Conservation (phyloP, 2,329 filamentous ascomycete species). For the Cytospora piceicola region DNA sequence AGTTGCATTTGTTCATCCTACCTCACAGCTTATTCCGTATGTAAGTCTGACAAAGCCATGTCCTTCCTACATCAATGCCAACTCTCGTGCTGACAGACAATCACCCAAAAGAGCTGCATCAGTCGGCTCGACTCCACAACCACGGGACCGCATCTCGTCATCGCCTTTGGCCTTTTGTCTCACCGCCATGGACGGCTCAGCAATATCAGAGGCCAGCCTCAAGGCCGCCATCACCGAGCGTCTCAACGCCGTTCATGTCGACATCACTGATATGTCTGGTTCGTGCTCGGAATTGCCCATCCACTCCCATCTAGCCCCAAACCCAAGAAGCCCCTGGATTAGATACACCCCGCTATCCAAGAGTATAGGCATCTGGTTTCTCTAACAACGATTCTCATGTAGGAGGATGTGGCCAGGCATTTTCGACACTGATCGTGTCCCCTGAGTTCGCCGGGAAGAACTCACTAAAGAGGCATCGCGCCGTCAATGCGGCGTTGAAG, state of each 20-base stretch:
- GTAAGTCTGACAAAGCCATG: neutral
- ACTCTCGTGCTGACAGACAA: neutral
- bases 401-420: conserved; percentile 67
- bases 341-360: neutral
- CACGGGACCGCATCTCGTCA: neutral
- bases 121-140: conserved; percentile 4
- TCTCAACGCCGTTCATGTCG: conserved; percentile 76
- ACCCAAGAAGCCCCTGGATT: neutral
- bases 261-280: conserved; percentile 94
- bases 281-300: conserved; percentile 38
- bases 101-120: neutral
- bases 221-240: conserved; percentile 69
- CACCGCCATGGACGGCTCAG: conserved; percentile 54
- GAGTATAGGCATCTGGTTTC: neutral
- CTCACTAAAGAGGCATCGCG: conserved; percentile 81
- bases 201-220: conserved; percentile 74
- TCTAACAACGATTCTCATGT: conserved; percentile 11
- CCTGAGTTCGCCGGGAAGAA: conserved; percentile 71
- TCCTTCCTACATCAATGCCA: neutral
- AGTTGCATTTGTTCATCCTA: neutral
- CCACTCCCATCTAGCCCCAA: neutral
- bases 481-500: conserved; percentile 83
- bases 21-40: neutral
- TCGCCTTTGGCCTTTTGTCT: neutral
- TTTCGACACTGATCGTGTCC: conserved; percentile 64